Base-by-base conservation (phyloP, 192 early-diverging fungal species). In the Coemansia furcata region DNA sequence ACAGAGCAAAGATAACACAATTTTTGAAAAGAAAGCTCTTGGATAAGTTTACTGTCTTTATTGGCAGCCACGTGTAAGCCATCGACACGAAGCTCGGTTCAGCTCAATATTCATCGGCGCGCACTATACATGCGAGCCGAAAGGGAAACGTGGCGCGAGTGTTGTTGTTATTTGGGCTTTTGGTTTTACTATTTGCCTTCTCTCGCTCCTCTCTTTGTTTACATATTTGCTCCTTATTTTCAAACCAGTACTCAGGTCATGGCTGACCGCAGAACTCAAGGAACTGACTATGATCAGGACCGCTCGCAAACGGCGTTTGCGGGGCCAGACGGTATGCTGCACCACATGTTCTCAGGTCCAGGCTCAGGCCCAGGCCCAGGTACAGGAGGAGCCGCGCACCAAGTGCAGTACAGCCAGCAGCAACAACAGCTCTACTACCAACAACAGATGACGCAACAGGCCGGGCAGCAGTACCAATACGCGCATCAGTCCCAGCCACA, bases 231-330 rank as follows among this genome's bases (percentile, higher is more conserved):
- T 54, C 58, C 26, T 61, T 59, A 49, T 35, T 52, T 50, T 19
- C 32, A 29, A 50, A 38, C 46, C 58, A 60, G 36, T 38, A 39
- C 36, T 38, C n/a, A 11, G 19, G 58, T 40, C 39, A 81, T 81
- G 79, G 60, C 74, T 7, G 60, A 76, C 73, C 79, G 74, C 32
- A 65, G 69, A 67, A 63, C 70, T 2, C 79, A 81, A 58, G 79
- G 79, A 33, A 81, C 66, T 46, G 79, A 81, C 68, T 76, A 68
- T 54, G 79, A 76, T 32, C 66, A 68, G 62, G 67, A 65, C 52
- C 65, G 63, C 61, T 47, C 32, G 33, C 65, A 44, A 42, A 60
- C 60, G 63, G 71, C 71, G 33, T 63, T 63, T 66, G 60, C 50
- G 17, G 60, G 57, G 19, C 29, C 63, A 2, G 79, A 82, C 47